phyloP scores from a whole-genome alignment of 495 filamentous ascomycete genomes.

The Bathelium albidoporum region DNA sequence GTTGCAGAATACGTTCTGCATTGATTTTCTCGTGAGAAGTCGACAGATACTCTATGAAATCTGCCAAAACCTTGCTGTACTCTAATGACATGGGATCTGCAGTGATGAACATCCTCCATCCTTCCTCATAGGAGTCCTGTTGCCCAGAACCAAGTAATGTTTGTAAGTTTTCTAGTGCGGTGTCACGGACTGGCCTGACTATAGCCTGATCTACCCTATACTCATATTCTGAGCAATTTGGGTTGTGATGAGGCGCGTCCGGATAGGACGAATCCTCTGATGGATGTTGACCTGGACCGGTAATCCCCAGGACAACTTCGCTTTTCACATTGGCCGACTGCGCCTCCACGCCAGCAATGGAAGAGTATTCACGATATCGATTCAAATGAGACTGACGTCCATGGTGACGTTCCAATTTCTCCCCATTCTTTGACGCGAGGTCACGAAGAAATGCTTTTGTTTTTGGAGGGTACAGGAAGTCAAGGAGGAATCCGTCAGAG shows the following conservation, averaged over 20 bases:
- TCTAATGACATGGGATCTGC: not conserved
- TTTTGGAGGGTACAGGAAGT: conserved; percentile 53
- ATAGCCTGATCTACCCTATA: not conserved
- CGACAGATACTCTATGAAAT: conserved; percentile 26
- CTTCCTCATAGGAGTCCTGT: not conserved
- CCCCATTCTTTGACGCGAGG: not conserved
- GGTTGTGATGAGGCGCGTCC: not conserved
- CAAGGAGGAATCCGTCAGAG: conserved; percentile 37
- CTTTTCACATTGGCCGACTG: not conserved
- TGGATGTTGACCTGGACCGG: not conserved
- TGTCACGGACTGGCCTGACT: not conserved
- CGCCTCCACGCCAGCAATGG: not conserved
- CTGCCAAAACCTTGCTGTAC: conserved; percentile 6
- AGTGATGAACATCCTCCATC: not conserved
- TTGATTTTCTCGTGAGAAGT: not conserved
- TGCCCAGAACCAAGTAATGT: not conserved
- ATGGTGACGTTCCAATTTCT: not conserved
- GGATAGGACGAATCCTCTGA: not conserved
- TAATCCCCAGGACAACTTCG: not conserved
- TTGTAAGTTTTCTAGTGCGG: not conserved
- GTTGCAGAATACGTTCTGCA: conserved; percentile 11
- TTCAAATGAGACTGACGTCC: not conserved
- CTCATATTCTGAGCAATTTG: not conserved
- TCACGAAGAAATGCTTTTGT: conserved; percentile 20
- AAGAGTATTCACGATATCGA: not conserved